phyloP scores from a whole-genome alignment of 139 green algal genomes.

The Chlamydomonas sphaeroides region DNA sequence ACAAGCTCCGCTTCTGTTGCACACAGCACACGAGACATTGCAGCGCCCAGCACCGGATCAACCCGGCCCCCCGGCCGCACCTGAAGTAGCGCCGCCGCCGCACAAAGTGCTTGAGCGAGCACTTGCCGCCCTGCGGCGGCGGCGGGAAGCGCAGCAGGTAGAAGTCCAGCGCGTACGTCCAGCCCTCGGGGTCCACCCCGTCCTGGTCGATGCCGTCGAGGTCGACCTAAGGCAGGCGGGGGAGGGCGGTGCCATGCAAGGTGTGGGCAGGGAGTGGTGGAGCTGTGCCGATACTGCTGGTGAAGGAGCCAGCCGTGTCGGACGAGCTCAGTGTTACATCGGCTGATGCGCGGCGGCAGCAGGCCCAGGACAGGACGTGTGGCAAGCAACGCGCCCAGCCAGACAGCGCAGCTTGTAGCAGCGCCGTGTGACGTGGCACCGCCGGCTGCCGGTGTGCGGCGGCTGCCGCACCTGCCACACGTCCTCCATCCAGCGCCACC shows the following conservation, averaged over 20 bases:
- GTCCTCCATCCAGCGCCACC: constrained; percentile 71
- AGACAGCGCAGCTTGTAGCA: too few species aligned
- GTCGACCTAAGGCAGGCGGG: constrained; percentile 61
- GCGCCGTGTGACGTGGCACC: too few species aligned
- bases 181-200: constrained; percentile 67
- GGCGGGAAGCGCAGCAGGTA: constrained; percentile 50
- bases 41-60: neutral
- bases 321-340: too few species aligned
- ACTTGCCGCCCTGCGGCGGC: constrained; percentile 42
- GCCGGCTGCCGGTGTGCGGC: too few species aligned
- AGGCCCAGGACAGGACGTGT: too few species aligned
- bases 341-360: too few species aligned
- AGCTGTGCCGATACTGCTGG: too few species aligned
- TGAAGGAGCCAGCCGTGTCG: too few species aligned
- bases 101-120: constrained; percentile 57
- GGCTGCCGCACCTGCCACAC: constrained; percentile 71
- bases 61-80: neutral
- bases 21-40: too few species aligned
- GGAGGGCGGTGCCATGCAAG: neutral
- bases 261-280: neutral
- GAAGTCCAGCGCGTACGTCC: constrained; percentile 87
- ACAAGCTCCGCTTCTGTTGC: too few species aligned
- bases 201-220: constrained; percentile 59
- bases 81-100: constrained; percentile 42
- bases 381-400: too few species aligned